A percentile compares a stretch with the other conserved stretches of the same genome.
Conservation (phyloP, 2,329 filamentous ascomycete genomes). For the Aspergillus versicolor region DNA sequence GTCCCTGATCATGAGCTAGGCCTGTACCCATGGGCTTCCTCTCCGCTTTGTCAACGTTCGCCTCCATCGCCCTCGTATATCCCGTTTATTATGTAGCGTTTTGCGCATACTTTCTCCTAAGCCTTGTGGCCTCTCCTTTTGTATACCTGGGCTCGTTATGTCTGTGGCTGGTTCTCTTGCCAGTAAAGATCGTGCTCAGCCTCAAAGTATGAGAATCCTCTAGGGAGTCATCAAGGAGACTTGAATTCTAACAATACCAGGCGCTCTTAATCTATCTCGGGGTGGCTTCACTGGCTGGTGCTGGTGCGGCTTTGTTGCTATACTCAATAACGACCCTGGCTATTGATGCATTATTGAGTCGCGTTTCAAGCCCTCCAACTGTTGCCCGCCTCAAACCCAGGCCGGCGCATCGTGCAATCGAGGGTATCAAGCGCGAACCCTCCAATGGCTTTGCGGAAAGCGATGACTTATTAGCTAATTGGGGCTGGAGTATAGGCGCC, state of each 20-base stretch:
- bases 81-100: constrained; percentile 18
- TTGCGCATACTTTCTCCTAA: constrained; percentile 28
- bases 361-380: constrained; percentile 43
- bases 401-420: background rate
- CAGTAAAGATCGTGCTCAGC: constrained; percentile 51
- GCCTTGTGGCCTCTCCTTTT: constrained; percentile 47
- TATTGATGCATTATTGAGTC: constrained; percentile 46
- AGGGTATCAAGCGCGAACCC: background rate
- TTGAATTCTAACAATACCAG: constrained; percentile 25
- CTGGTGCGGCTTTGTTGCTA: constrained; percentile 60
- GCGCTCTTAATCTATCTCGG: constrained; percentile 58
- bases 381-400: background rate
- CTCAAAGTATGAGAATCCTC: constrained; percentile 52
- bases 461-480: background rate
- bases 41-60: constrained; percentile 7
- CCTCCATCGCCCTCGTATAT: constrained; percentile 12
- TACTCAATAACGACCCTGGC: constrained; percentile 58
- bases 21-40: constrained; percentile 13
- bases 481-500: background rate
- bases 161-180: constrained; percentile 45
- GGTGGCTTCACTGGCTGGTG: constrained; percentile 66
- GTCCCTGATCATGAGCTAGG: background rate
- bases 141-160: constrained; percentile 48
- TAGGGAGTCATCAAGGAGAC: background rate
- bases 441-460: background rate